Base-by-base conservation (phyloP, 2,329 filamentous ascomycete genomes). In the Colletotrichum filicis region DNA sequence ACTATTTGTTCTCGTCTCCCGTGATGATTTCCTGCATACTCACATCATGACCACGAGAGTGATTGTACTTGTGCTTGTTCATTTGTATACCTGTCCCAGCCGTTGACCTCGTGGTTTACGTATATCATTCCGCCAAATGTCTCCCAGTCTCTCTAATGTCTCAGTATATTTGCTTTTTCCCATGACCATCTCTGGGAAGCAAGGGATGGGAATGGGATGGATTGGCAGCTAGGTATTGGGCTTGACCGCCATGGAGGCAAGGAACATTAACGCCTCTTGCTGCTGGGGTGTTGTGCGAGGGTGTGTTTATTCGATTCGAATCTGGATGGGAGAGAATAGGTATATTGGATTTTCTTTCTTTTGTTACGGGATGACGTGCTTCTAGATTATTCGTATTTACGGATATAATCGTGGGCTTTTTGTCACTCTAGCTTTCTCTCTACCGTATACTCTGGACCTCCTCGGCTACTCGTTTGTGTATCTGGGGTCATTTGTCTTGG, bases 171-270 rank as follows among this genome's bases (percentile, higher is more conserved):
- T 56, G 24, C 30, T 63, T 62, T 68, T 62, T 62, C 56, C n/a
- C 26, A 26, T 19, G 7, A 14, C 19, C 55, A 19, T 53, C 32
- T 42, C 6, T 52, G 37, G 22, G 28, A 16, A n/a, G 55, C 6
- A 42, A 71, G 57, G 68, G 49, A 68, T 62, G 57, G 30, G 37
- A 14, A n/a, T 24, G 14, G 37, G n/a, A 24, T 24, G 14, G 46
- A 19, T 26, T 26, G 26, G 26, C 0, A 42, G 37, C 37, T 19
- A 7, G 37, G n/a, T 37, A 16, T 35, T 22, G 22, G 35, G 14
- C 53, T 64, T 73, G 70, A 73, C 70, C 70, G 70, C 70, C 70
- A 52, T 35, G 59, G 56, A 28, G 70, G 66, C 70, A 49, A 72
- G 57, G 8, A 28, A 42, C 26, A 59, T 42, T 28, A 16, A 24